Conservation (phyloP, 257 asterid species). For the Solanum ahanhuiri region DNA sequence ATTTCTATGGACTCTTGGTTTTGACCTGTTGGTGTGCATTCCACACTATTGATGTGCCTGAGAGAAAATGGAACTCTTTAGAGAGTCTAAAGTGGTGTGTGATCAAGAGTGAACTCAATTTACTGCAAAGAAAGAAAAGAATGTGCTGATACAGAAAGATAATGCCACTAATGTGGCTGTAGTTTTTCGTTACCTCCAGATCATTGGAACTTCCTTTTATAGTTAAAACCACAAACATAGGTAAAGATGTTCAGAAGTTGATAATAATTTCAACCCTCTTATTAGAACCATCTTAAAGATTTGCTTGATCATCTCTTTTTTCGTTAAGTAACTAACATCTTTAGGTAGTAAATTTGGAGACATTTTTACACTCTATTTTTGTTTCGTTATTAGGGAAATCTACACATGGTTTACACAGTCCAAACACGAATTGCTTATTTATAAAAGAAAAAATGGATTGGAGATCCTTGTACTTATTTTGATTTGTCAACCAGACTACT, state of each 20-base stretch:
- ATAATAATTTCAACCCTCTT: background rate
- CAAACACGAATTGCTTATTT: too few species aligned
- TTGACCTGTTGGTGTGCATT: too few species aligned
- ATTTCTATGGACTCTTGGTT: too few species aligned
- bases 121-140: background rate
- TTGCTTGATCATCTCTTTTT: background rate
- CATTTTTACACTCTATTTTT: too few species aligned
- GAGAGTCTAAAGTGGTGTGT: background rate
- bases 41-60: conserved; percentile 89
- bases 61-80: background rate
- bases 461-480: too few species aligned
- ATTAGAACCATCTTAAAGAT: background rate
- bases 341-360: background rate
- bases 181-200: background rate
- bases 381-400: too few species aligned
- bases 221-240: background rate
- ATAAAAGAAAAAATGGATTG: too few species aligned
- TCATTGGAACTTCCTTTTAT: background rate
- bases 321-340: background rate
- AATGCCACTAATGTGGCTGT: background rate
- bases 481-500: too few species aligned
- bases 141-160: background rate
- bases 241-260: background rate
- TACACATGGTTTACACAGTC: too few species aligned
- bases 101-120: background rate